Evolutionary conservation across 257 asterid species (phyloP), one percentile per base, ranked within the genome.

Genomic region (Buddleja alternifolia): DNA sequence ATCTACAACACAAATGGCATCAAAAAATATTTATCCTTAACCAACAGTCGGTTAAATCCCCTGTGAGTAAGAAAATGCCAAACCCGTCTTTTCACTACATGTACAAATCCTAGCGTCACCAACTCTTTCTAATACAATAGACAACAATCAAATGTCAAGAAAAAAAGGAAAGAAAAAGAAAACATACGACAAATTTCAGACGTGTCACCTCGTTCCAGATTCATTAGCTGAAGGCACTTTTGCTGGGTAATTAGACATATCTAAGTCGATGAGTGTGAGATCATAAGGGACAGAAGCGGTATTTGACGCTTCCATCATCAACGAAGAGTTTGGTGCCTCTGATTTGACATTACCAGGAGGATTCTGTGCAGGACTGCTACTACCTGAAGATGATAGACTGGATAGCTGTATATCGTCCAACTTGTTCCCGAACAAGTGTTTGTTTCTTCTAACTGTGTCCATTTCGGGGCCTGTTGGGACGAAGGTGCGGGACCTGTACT

Each of bases 391-490:
- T n/a, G 96, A 76, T 60, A 78, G 54, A 65, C 80, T 73, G 52
- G 94, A 75, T 53, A 84, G 8, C 58, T 87, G 96, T 52, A 85
- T 67, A 23, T 91, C 97, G 8, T 91, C 96, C 66, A 75, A 12
- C 79, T 86, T 87, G 81, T 82, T 84, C 32, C 89, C 93, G 25
- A 79, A 58, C 64, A 75, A 72, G 74, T 77, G 87, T 63, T 85
- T 87, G 88, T 82, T 94, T 81, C 83, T 86, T 61, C 97, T 82
- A 56, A 82, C 97, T 6, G 96, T 78, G 70, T 91, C 99, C 97
- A 94, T 91, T 80, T 94, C 99, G 0, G 88, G 85, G 37, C 97
- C 97, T 7, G 96, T 94, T 10, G 97, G 99, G 56, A 94, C 97
- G 66, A 91, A 94, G 10, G 99, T 94, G 20, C 97, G 95, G 1